Evolutionary conservation across 2,329 filamentous ascomycete genomes (phyloP), one percentile per base, ranked within the genome.

Genomic region (Pseudogymnoascus sp.): DNA sequence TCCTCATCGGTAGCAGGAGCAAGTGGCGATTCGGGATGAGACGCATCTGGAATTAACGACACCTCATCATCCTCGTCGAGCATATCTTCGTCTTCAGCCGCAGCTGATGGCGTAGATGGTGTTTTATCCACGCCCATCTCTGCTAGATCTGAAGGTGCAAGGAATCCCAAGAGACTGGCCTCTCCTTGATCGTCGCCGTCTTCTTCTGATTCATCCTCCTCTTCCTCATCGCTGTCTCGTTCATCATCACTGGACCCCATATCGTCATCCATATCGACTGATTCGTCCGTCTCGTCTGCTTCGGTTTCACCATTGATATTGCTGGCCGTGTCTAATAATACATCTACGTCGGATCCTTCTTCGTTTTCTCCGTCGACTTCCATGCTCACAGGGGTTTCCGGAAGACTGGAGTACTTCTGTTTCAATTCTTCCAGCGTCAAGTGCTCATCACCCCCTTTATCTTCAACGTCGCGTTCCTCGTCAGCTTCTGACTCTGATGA

Each of bases 361-460:
- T 36, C 34, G 25, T 65, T 62, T 7, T 62, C 39, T 28, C 68
- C 66, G 36, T 71, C 71, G 39, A 72, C 67, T 3, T 75, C 72
- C 1, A 72, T 72, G 2, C 67, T 69, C 10, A 72, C 67, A 13
- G 66, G 60, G 31, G 70, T 66, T 16, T 79, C 79, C 0, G 86
- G 85, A 6, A 90, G 77, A 62, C 86, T 81, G 7, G 85, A 84
- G 67, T 91, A 92, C 73, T 92, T 92, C 41, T 81, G 80, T 25
- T 80, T 83, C 13, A 91, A 74, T 71, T 91, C 85, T 64, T 90
- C 88, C 66, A 88, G 84, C 0, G 87, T 90, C 3, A 92, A 79
- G 10, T 81, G 80, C 65, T 89, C 88, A 65, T 90, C 86, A 7
- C 81, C 85, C 11, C 77, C 72, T 6, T 79, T 79, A 19, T 78